Evolutionary conservation across 345 rosid species (phyloP), one percentile per base, ranked within the genome.

Genomic region (Hevea brasiliensis): DNA sequence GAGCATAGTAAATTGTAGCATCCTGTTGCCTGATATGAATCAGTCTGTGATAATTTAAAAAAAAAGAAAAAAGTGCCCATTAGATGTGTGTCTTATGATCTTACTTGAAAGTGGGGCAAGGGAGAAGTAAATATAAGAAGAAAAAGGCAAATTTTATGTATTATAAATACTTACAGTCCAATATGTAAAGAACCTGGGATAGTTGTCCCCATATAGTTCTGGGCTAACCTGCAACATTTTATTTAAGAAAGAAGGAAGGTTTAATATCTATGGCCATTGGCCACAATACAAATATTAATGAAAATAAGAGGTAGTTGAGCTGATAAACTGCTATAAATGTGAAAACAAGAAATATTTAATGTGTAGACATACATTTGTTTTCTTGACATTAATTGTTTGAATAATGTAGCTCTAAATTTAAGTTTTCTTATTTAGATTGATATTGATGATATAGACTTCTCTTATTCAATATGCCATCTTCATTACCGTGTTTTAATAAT

Each of bases 1-100:
- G 99, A 91, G 72, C 99, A 96, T 7, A 93, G 77, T 85, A 93
- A 78, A 83, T 96, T 96, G 81, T 93, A 96, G 86, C 99, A 96
- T 18, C 99, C 99, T 0, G 98, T 96, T 29, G 95, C 81, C 79
- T 90, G 99, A 69, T 96, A 96, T 17, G 99, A 94, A 76, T 96
- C 99, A 0, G 82, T 85, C 99, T 96, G 92, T 69, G 59, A 73
- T 35, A 63, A 77, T 14, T 20, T 51, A 9, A 1, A 7, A 7
- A 24, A 37, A 6, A 56, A 29, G 13, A 65, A 26, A 0, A 37
- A 40, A 29, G 35, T 23, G 7, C 0, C 29, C 21, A 24, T 75
- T 55, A 41, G 1, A 21, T 12, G 15, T 59, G 35, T 8, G 35
- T 32, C 41, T n/a, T 8, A 62, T 63, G 53, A 67, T 59, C 63